A percentile compares a stretch with the other conserved stretches of the same genome.
Evolutionary conservation across 768 basidiomycete genomes (phyloP).

Genomic region (Tylopilus plumbeoviolaceoides): DNA sequence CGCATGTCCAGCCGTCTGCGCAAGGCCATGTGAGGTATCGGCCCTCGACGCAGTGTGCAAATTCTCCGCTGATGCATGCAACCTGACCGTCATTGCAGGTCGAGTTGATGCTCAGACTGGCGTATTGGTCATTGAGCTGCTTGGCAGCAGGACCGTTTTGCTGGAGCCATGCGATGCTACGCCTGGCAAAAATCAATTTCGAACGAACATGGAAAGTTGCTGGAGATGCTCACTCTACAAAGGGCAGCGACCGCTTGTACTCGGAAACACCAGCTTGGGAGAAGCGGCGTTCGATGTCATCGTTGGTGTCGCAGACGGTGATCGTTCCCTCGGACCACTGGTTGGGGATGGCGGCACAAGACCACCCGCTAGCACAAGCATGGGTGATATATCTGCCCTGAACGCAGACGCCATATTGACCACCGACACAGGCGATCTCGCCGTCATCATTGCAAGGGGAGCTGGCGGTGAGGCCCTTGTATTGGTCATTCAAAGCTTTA

Average conservation of each 20-base stretch:
- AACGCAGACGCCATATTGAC: background rate
- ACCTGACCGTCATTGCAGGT: constrained; percentile 14
- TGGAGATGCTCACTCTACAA: background rate
- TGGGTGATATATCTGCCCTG: constrained; percentile 10
- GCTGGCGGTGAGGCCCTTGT: constrained; percentile 9
- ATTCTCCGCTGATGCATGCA: constrained; percentile 20
- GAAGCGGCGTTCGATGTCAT: constrained; percentile 9
- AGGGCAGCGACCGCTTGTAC: constrained; percentile 6
- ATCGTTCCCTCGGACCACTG: constrained; percentile 19
- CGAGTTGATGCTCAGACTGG: constrained; percentile 11
- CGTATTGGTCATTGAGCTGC: constrained; percentile 23
- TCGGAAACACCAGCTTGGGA: constrained; percentile 12
- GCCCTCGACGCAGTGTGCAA: constrained; percentile 13
- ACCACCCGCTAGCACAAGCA: constrained; percentile 13
- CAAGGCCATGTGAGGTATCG: constrained; percentile 14
- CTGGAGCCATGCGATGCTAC: constrained; percentile 14
- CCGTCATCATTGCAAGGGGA: constrained; percentile 17
- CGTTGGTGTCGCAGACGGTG: constrained; percentile 15
- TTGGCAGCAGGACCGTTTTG: constrained; percentile 24
- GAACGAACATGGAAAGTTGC: background rate
- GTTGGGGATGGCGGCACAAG: constrained; percentile 25
- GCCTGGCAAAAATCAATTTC: constrained; percentile 8
- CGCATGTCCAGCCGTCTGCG: constrained; percentile 13
- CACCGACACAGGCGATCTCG: constrained; percentile 15
- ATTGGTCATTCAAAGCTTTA: constrained; percentile 22